A percentile compares a stretch with the other conserved stretches of the same genome.
Conservation (phyloP, 1,139 yeast species). For the Magnusiomyces ingens region DNA sequence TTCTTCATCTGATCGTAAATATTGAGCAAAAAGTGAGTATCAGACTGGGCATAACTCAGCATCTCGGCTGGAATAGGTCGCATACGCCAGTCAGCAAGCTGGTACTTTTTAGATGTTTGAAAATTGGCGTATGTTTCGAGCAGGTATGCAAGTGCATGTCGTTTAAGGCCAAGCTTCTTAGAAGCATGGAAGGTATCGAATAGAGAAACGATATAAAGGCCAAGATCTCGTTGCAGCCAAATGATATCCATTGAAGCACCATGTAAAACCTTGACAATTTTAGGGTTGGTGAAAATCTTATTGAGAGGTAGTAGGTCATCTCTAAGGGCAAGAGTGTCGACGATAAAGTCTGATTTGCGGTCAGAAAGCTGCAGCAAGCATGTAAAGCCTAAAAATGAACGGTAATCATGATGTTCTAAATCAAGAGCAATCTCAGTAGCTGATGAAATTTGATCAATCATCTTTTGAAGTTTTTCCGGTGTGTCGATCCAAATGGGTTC, state of each 20-base stretch:
- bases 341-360: conserved; percentile 72
- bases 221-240: conserved; percentile 95
- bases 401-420: conserved; percentile 90
- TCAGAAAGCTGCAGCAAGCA: conserved; percentile 91
- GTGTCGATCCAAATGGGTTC: conserved; percentile 69
- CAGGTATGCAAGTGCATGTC: conserved; percentile 76
- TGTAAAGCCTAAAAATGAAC: conserved; percentile 85
- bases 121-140: conserved; percentile 76
- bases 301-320: conserved; percentile 66
- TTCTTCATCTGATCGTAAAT: conserved; percentile 73
- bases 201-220: conserved; percentile 78
- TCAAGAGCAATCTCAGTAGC: conserved; percentile 82
- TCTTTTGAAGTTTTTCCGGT: conserved; percentile 42
- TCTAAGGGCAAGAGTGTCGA: conserved; percentile 70
- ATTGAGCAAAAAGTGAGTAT: conserved; percentile 82
- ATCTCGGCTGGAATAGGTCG: conserved; percentile 76
- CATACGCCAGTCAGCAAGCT: conserved; percentile 93
- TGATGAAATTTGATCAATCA: conserved; percentile 48
- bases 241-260: conserved; percentile 97
- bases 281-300: conserved; percentile 71
- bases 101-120: conserved; percentile 89
- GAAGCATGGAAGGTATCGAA: conserved; percentile 95
- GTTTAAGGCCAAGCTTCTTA: conserved; percentile 66
- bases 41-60: conserved; percentile 87
- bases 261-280: conserved; percentile 79